These are phyloP conservation scores for Mucuna pruriens DNA, from an alignment of 306 rosid genomes.

Conservation along the genomic window DNA sequence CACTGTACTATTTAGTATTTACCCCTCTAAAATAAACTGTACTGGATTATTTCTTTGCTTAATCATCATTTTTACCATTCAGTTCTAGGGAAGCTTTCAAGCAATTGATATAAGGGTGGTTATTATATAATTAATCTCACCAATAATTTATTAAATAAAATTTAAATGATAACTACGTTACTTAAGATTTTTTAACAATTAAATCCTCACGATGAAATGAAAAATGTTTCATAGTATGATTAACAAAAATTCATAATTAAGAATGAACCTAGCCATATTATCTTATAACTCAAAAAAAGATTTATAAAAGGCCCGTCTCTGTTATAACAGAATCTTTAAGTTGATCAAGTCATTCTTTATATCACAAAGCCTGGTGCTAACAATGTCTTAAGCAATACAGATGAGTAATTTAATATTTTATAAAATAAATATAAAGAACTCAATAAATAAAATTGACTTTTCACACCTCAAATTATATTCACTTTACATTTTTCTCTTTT, in stretches of 20 bases:
- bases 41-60: neutral
- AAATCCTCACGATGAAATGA: neutral
- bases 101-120: neutral
- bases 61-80: neutral
- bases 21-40: neutral
- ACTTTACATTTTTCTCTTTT: too few relatives aligned
- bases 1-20: too few relatives aligned
- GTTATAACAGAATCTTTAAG: neutral
- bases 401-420: neutral
- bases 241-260: neutral
- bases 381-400: neutral
- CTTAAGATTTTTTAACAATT: neutral
- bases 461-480: neutral
- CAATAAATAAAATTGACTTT: neutral
- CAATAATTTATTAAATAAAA: neutral
- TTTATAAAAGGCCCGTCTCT: neutral
- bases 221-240: neutral
- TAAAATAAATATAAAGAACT: neutral
- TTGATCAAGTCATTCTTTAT: neutral
- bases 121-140: neutral
- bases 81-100: neutral
- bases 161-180: neutral
- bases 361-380: neutral
- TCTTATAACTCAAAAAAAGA: neutral
- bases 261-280: neutral